Conservation (phyloP, 2,329 filamentous ascomycete genomes). For the Cercospora zeina region DNA sequence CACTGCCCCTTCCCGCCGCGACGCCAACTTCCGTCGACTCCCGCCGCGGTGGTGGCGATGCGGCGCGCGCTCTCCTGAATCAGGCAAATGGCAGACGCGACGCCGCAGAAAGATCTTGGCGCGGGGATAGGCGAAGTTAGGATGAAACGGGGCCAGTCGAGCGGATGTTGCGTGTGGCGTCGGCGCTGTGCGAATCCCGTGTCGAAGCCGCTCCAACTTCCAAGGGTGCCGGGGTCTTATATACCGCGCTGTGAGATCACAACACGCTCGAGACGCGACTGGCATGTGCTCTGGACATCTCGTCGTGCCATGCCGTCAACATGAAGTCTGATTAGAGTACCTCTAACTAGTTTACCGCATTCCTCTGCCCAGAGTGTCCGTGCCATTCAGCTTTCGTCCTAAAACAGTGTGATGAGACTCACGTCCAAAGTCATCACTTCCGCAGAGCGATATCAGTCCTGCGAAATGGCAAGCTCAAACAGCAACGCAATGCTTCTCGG, state of each 20-base stretch:
- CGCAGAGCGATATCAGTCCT: not conserved
- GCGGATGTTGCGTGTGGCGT: not conserved
- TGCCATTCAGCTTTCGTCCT: not conserved
- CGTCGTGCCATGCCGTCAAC: not conserved
- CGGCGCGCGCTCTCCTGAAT: not conserved
- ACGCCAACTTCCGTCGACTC: not conserved
- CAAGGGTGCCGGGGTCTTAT: not conserved
- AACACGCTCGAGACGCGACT: not conserved
- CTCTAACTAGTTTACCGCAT: not conserved
- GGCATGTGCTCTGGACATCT: not conserved
- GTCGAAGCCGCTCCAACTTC: not conserved
- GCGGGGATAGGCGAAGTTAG: not conserved
- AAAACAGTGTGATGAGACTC: too few relatives aligned
- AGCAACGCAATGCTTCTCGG: not conserved
- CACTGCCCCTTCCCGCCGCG: not conserved
- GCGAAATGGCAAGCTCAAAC: not conserved
- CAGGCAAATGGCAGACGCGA: not conserved
- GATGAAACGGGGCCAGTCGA: slow-evolving; percentile 5
- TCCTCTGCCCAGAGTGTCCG: not conserved
- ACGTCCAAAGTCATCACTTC: not conserved
- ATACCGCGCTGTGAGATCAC: not conserved
- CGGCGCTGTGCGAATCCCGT: not conserved
- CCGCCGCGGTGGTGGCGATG: not conserved
- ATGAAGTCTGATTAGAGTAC: slow-evolving; percentile 2
- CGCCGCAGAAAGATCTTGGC: slow-evolving; percentile 1